These are phyloP conservation scores for Carex scoparia DNA, from an alignment of 176 grass and related monocot genomes.

Conservation along the genomic window DNA sequence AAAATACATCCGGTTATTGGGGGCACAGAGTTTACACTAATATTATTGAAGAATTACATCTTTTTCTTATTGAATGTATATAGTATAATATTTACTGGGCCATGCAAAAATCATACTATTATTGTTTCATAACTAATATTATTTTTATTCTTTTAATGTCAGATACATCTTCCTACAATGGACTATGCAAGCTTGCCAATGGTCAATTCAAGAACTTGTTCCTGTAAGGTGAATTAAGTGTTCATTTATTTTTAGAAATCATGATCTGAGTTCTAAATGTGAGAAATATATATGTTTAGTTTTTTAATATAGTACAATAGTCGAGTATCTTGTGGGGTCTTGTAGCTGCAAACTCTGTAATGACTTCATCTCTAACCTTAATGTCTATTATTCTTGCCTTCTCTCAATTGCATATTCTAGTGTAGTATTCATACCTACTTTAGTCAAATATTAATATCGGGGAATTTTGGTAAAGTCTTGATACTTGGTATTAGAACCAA, in stretches of 20 bases:
- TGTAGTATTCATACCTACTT: background rate
- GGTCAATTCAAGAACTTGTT: constrained; percentile 66
- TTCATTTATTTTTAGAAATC: background rate
- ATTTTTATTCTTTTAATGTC: constrained; percentile 31
- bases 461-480: too few relatives aligned
- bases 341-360: background rate
- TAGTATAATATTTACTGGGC: background rate
- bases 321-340: background rate
- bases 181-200: constrained; percentile 64
- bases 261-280: background rate
- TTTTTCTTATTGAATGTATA: background rate
- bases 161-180: constrained; percentile 62
- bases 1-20: too few relatives aligned
- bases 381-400: background rate
- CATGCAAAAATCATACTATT: background rate
- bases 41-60: background rate
- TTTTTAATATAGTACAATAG: background rate
- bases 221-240: constrained; percentile 33
- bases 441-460: background rate
- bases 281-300: background rate
- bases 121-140: background rate
- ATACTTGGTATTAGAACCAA: too few relatives aligned
- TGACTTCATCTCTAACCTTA: constrained; percentile 9
- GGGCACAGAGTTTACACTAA: background rate
- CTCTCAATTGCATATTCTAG: background rate